Percentiles rank a stretch among this genome's conserved stretches.
These are phyloP conservation scores for Colletotrichum tabaci DNA, from an alignment of 2,329 filamentous ascomycete species.

Conservation along the genomic window DNA sequence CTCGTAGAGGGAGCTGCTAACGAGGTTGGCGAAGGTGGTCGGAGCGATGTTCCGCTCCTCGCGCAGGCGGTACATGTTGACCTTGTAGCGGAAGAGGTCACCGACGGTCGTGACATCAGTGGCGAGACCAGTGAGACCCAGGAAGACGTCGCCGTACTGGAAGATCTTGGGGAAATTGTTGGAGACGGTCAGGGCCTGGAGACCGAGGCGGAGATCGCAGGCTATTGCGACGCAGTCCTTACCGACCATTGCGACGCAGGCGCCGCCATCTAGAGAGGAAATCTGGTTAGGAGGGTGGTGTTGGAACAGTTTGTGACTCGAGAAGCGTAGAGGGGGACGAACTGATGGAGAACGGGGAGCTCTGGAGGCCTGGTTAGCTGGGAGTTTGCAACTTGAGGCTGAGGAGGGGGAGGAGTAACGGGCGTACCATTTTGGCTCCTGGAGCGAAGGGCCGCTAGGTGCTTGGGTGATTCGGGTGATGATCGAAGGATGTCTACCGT, in stretches of 20 bases:
- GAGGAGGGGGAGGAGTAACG: conserved; percentile 27
- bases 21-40: conserved; percentile 95
- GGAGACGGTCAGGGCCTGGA: conserved; percentile 96
- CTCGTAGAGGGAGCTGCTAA: conserved; percentile 93
- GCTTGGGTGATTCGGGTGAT: conserved; percentile 11
- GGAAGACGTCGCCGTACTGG: conserved; percentile 94
- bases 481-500: not conserved
- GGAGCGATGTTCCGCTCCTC: conserved; percentile 98
- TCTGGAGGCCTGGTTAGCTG: conserved; percentile 67
- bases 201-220: conserved; percentile 96
- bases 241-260: conserved; percentile 98
- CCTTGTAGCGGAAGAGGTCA: conserved; percentile 99
- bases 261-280: conserved; percentile 79
- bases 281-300: conserved; percentile 42
- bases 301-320: conserved; percentile 28
- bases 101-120: conserved; percentile 96
- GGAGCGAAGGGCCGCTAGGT: conserved; percentile 31
- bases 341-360: conserved; percentile 97
- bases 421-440: conserved; percentile 46
- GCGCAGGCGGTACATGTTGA: conserved; percentile 99
- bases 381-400: conserved; percentile 46
- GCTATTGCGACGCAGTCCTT: conserved; percentile 99
- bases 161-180: conserved; percentile 99
- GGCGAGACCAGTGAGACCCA: conserved; percentile 95
- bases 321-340: conserved; percentile 53